Evolutionary conservation across 2,329 filamentous ascomycete genomes (phyloP).

Genomic region (Pseudopyricularia javanii): DNA sequence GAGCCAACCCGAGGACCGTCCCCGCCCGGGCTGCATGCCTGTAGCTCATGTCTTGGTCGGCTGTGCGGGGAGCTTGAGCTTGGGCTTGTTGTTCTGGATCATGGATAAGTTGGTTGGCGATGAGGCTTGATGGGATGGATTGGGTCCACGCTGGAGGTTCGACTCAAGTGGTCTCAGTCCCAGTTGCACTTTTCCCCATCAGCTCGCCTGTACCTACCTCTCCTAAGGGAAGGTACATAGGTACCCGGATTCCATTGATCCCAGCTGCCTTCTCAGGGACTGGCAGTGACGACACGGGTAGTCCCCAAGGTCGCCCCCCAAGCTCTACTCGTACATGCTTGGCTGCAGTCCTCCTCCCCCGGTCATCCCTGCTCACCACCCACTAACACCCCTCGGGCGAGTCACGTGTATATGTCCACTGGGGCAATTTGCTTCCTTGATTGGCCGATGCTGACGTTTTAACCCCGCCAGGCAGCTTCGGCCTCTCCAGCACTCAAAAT

Average conservation of each 20-base stretch:
- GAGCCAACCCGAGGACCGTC: neutral
- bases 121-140: neutral
- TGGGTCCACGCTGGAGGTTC: neutral
- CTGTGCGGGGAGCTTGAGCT: neutral
- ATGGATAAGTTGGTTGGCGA: neutral
- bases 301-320: too few relatives aligned
- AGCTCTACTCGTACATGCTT: neutral
- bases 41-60: neutral
- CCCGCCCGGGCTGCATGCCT: neutral
- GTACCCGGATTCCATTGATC: too few relatives aligned
- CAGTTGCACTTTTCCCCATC: too few relatives aligned
- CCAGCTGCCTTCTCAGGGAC: too few relatives aligned
- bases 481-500: conserved; percentile 8
- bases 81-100: neutral
- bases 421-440: conserved; percentile 4
- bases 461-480: conserved; percentile 8
- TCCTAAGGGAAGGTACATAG: too few relatives aligned
- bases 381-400: neutral
- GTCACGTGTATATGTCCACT: neutral
- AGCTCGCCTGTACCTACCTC: too few relatives aligned
- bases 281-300: too few relatives aligned
- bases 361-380: neutral
- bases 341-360: neutral
- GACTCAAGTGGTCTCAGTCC: too few relatives aligned
- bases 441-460: conserved; percentile 11